Evolutionary conservation across 2,329 filamentous ascomycete genomes (phyloP).

Genomic region (Lasiodiplodia gonubiensis): DNA sequence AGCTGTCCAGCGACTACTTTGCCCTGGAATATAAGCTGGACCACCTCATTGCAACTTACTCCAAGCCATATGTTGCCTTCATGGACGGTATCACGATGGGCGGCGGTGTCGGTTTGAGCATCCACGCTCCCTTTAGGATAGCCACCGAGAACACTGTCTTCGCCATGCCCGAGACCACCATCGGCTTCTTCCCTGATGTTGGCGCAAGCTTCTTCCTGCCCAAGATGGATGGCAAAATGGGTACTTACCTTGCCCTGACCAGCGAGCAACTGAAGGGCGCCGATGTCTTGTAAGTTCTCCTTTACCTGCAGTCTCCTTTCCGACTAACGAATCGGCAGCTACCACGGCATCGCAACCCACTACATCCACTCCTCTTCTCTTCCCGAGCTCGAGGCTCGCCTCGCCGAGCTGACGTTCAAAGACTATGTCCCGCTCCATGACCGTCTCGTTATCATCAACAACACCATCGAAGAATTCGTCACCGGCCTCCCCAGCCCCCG

Average conservation of each 20-base stretch:
- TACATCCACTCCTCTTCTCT: constrained; percentile 92
- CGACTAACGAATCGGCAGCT: constrained; percentile 46
- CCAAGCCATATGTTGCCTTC: constrained; percentile 90
- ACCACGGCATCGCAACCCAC: constrained; percentile 91
- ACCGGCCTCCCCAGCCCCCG: constrained; percentile 75
- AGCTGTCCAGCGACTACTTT: constrained; percentile 83
- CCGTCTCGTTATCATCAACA: constrained; percentile 76
- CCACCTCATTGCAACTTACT: constrained; percentile 91
- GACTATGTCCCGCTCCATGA: constrained; percentile 71
- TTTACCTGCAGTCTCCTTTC: not conserved
- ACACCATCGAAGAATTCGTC: constrained; percentile 88
- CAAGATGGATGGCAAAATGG: constrained; percentile 81
- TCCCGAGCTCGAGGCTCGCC: constrained; percentile 77
- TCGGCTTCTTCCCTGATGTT: constrained; percentile 98
- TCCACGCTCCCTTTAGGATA: constrained; percentile 95
- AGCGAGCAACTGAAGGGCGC: constrained; percentile 81
- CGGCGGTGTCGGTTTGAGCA: constrained; percentile 89
- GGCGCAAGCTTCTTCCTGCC: constrained; percentile 96
- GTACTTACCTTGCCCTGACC: constrained; percentile 92
- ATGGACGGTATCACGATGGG: constrained; percentile 99
- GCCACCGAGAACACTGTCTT: constrained; percentile 95
- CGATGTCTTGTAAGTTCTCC: constrained; percentile 67
- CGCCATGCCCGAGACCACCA: constrained; percentile 98
- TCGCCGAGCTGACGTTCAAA: constrained; percentile 86
- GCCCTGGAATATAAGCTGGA: constrained; percentile 94